Evolutionary conservation across 208 protist genomes (phyloP), one percentile per base, ranked within the genome.

Genomic region (Crithidia thermophila): DNA sequence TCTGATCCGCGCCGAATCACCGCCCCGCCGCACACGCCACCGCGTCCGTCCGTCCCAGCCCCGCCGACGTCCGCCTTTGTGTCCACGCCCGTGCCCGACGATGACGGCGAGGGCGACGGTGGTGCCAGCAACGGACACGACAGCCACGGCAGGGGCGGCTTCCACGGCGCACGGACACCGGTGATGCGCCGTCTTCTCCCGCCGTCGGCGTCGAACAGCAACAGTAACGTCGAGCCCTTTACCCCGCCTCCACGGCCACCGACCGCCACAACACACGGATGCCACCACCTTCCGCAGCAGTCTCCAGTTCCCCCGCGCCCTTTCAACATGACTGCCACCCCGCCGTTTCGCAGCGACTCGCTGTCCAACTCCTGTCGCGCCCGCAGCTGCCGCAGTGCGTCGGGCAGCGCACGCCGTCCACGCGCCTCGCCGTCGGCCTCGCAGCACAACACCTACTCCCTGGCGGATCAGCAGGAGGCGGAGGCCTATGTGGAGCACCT

Each of bases 401-500:
- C 37, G n/a, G 40, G 50, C 50, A 58, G 46, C 49, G 7, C 37
- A 27, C 42, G 21, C 3, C 51, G 42, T n/a, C 36, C 9, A 11
- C 43, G 52, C 51, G 11, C 20, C 51, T 53, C 57, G n/a, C 45
- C 27, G 39, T 65, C 52, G 14, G 36, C 72, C 13, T 73, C 61
- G 20, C 56, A 62, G 31, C 72, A 79, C 63, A 79, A 83, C 52
- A 83, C 77, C 18, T 55, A 58, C 36, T 67, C 72, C 9, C 62
- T 37, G 10, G 49, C 52, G 1, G 59, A 56, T 16, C 67, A 72
- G 31, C 50, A 67, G 21, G 68, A 70, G 28, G 67, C 64, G 18
- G 75, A 81, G 11, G 75, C 60, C 10, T 81, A 75, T 52, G 59
- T 81, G 25, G 49, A 51, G 16, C 80, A 72, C 39, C 61, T 82